Base-by-base conservation (phyloP, 805 yeast genomes). In the Scheffersomyces lignosus region DNA sequence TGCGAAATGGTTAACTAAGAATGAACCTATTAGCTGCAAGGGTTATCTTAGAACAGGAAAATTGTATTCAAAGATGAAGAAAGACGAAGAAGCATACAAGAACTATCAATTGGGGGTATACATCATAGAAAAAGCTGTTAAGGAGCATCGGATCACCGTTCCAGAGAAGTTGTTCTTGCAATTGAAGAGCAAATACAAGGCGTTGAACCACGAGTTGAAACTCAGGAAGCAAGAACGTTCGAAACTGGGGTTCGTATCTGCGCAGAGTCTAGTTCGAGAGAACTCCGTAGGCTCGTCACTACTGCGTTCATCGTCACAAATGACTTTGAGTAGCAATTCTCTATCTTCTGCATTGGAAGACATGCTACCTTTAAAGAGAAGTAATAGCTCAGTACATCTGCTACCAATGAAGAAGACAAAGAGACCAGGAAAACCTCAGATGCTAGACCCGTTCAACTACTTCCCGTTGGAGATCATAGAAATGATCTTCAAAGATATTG, bases 41-140 rank as follows among this genome's bases (percentile, higher is more conserved):
- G 78, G 78, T 1, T 75, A 75, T 43, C 52, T 77, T 25, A 47
- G 81, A 24, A 51, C 56, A 3, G 66, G 70, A 2, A 76, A 74
- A 45, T 42, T 73, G 3, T 48, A 62, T 15, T 10, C 41, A 16
- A 35, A 40, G 7, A 37, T 49, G 27, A 55, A 56, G 1, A 47
- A 58, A 15, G 49, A 60, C 3, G 18, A 45, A 1, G 69, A 66
- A 14, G 72, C 78, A 2, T 64, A 61, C 41, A 55, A 58, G 26
- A 47, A 49, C 1, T 54, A 64, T 34, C 66, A 64, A 33, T 40
- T 45, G 18, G 80, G 79, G 0, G 29, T 70, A 3, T 54, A 56
- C 31, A 51, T 47, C n/a, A 62, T 75, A 5, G 61, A 60, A 16
- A 43, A 40, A 8, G 71, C 66, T 0, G 38, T 47, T 15, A 42